These are phyloP conservation scores for Cetraspora pellucida DNA, from an alignment of 192 early-diverging fungal genomes.

Conservation along the genomic window DNA sequence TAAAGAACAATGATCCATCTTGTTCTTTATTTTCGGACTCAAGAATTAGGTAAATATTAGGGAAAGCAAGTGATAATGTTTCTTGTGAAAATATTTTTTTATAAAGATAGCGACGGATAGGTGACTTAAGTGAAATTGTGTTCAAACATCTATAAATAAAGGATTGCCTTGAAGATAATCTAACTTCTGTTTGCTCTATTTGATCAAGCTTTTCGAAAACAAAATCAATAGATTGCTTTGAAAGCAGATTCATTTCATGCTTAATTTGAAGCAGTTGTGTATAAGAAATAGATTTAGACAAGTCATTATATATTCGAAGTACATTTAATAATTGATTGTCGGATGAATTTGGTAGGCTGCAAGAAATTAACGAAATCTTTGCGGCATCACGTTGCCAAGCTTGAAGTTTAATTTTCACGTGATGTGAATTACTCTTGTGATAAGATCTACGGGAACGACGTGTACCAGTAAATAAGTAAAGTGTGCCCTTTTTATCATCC, in stretches of 20 bases:
- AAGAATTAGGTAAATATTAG: slow-evolving; percentile 16
- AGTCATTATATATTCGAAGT: neutral
- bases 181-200: neutral
- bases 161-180: slow-evolving; percentile 8
- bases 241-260: neutral
- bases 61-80: neutral
- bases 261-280: neutral
- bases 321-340: neutral
- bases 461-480: too few species aligned
- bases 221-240: neutral
- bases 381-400: neutral
- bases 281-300: neutral
- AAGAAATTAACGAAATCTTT: neutral
- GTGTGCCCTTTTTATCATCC: too few species aligned
- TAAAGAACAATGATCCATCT: neutral
- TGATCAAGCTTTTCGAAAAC: slow-evolving; percentile 11
- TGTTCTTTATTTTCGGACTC: neutral
- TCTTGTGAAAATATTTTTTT: neutral
- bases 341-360: neutral
- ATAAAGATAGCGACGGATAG: neutral
- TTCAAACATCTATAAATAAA: slow-evolving; percentile 29
- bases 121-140: slow-evolving; percentile 19
- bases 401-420: neutral
- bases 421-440: neutral
- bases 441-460: too few species aligned